Evolutionary conservation across 768 basidiomycete species (phyloP).

Genomic region (Heimioporus sp.): DNA sequence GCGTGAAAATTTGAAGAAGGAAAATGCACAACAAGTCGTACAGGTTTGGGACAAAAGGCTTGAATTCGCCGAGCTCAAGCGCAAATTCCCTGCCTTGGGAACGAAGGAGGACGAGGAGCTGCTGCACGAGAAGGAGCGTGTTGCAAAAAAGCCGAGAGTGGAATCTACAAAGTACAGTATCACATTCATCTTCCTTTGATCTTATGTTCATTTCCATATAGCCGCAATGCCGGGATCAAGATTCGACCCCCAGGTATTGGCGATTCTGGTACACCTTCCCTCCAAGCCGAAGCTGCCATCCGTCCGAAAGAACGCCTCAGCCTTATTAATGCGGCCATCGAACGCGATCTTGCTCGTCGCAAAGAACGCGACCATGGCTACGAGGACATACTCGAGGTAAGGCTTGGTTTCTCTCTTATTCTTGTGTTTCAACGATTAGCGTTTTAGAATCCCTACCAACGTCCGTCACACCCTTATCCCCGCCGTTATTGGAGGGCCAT

Average conservation of each 20-base stretch:
- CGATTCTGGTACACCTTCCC: conserved; percentile 36
- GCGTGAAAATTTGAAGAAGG: conserved; percentile 78
- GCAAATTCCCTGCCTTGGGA: conserved; percentile 61
- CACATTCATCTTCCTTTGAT: no score
- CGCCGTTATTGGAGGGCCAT: conserved; percentile 69
- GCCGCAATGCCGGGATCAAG: conserved; percentile 52
- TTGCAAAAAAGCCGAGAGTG: conserved; percentile 55
- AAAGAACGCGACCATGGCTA: conserved; percentile 78
- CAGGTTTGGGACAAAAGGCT: conserved; percentile 79
- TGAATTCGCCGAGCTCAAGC: conserved; percentile 74
- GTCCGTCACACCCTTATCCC: conserved; percentile 52
- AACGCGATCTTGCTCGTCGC: conserved; percentile 61
- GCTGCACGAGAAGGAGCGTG: conserved; percentile 67
- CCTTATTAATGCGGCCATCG: conserved; percentile 49
- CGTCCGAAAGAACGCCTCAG: conserved; percentile 66
- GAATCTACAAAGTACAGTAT: conserved; percentile 15
- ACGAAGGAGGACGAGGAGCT: conserved; percentile 71
- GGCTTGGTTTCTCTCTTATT: conserved; percentile 15
- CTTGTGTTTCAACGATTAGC: not conserved
- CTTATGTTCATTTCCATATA: conserved; percentile 15
- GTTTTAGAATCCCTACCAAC: conserved; percentile 69
- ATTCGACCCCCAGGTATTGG: conserved; percentile 48
- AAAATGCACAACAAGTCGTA: conserved; percentile 53
- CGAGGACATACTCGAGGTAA: conserved; percentile 85
- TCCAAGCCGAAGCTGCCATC: conserved; percentile 47